These are phyloP conservation scores for Trametes punicea DNA, from an alignment of 768 basidiomycete species.

Conservation along the genomic window DNA sequence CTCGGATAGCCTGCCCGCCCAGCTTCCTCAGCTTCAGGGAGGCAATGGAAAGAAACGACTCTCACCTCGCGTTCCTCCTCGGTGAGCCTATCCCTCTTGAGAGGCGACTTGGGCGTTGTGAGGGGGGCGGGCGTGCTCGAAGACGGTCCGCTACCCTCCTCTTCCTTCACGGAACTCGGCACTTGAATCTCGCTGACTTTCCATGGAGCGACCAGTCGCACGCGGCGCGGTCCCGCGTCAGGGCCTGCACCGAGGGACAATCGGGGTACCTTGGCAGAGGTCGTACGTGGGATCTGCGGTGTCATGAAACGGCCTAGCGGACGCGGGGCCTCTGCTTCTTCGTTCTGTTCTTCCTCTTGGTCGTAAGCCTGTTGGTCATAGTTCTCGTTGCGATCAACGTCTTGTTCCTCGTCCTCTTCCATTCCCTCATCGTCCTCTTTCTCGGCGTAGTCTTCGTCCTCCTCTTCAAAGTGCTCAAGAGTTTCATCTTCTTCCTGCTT, in stretches of 20 bases:
- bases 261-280: constrained; percentile 13
- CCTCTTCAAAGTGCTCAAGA: background rate
- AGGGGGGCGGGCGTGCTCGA: background rate
- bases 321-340: constrained; percentile 13
- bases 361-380: constrained; percentile 1
- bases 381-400: constrained; percentile 9
- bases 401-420: constrained; percentile 5
- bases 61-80: constrained; percentile 49
- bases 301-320: constrained; percentile 50
- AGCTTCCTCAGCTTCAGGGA: background rate
- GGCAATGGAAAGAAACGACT: background rate
- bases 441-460: constrained; percentile 27
- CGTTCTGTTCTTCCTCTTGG: background rate
- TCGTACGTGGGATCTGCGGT: constrained; percentile 37
- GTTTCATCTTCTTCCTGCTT: constrained; percentile 18
- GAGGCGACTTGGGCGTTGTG: constrained; percentile 4
- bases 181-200: constrained; percentile 53
- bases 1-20: constrained; percentile 49
- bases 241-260: constrained; percentile 42
- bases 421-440: constrained; percentile 22
- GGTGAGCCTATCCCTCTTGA: constrained; percentile 30
- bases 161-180: constrained; percentile 28
- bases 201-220: constrained; percentile 52
- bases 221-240: constrained; percentile 42
- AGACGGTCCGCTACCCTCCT: background rate